These are phyloP conservation scores for Penicillium longicatenatum DNA, from an alignment of 495 filamentous ascomycete species.

Conservation along the genomic window DNA sequence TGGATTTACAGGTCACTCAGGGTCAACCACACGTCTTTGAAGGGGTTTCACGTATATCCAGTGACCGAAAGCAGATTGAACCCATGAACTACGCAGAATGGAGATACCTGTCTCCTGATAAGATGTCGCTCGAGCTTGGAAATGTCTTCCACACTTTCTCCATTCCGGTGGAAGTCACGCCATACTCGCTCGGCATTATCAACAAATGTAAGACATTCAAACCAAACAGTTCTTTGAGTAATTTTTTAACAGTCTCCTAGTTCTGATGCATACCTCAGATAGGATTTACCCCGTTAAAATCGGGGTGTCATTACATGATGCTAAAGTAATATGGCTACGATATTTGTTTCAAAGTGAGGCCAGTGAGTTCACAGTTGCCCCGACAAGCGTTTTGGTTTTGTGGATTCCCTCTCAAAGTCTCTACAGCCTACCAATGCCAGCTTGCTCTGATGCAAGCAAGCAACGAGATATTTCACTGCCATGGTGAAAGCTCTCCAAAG, in stretches of 20 bases:
- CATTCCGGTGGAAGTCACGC: constrained; percentile 14
- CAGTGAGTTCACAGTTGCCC: constrained; percentile 12
- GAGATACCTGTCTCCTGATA: too few relatives aligned
- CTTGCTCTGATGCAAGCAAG: constrained; percentile 23
- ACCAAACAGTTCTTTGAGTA: too few relatives aligned
- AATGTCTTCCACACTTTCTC: constrained; percentile 10
- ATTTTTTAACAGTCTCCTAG: too few relatives aligned
- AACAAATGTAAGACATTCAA: constrained; percentile 14
- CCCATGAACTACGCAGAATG: too few relatives aligned
- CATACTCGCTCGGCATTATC: constrained; percentile 16
- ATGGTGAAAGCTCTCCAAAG: constrained; percentile 19
- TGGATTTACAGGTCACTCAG: background rate
- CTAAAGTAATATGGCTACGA: constrained; percentile 22
- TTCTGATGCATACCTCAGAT: too few relatives aligned
- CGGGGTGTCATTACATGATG: constrained; percentile 25
- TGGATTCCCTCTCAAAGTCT: background rate
- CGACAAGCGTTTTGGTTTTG: too few relatives aligned
- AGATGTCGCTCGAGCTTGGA: background rate
- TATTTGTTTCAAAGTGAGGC: constrained; percentile 22
- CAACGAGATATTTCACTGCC: constrained; percentile 22
- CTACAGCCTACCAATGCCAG: constrained; percentile 25
- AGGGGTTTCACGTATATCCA: background rate
- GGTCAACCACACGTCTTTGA: background rate
- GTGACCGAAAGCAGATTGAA: background rate
- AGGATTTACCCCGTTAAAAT: constrained; percentile 20